Conservation (phyloP, 768 basidiomycete genomes). For the Termitomyces sp. region DNA sequence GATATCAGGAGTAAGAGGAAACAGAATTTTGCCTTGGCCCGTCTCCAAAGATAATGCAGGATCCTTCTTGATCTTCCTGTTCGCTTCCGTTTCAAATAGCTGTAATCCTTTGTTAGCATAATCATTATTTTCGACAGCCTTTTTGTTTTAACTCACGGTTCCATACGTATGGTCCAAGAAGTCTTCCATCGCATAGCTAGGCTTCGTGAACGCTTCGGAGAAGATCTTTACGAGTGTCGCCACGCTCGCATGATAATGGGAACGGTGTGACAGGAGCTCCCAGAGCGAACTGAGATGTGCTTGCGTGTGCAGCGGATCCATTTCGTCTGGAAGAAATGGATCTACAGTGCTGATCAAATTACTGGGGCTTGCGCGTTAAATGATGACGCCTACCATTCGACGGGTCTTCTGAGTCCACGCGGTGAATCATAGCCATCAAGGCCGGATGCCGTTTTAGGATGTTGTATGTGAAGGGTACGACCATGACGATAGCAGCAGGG, state of each 20-base stretch:
- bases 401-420: constrained; percentile 34
- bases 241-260: constrained; percentile 85
- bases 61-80: constrained; percentile 77
- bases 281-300: constrained; percentile 89
- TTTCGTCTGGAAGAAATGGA: constrained; percentile 63
- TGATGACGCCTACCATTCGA: constrained; percentile 27
- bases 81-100: constrained; percentile 85
- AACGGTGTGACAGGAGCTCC: constrained; percentile 79
- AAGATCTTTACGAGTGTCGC: constrained; percentile 87
- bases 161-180: constrained; percentile 93
- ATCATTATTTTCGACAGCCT: background rate
- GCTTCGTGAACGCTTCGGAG: constrained; percentile 92
- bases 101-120: constrained; percentile 23
- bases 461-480: constrained; percentile 94
- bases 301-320: constrained; percentile 70
- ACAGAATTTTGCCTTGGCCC: constrained; percentile 16
- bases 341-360: constrained; percentile 30
- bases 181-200: constrained; percentile 86
- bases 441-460: constrained; percentile 88
- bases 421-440: constrained; percentile 92
- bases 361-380: background rate
- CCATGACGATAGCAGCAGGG: constrained; percentile 85
- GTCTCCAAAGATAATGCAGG: constrained; percentile 52
- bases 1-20: background rate
- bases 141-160: constrained; percentile 49